These are phyloP conservation scores for Suillus variegatus DNA, from an alignment of 768 basidiomycete species.

Conservation along the genomic window DNA sequence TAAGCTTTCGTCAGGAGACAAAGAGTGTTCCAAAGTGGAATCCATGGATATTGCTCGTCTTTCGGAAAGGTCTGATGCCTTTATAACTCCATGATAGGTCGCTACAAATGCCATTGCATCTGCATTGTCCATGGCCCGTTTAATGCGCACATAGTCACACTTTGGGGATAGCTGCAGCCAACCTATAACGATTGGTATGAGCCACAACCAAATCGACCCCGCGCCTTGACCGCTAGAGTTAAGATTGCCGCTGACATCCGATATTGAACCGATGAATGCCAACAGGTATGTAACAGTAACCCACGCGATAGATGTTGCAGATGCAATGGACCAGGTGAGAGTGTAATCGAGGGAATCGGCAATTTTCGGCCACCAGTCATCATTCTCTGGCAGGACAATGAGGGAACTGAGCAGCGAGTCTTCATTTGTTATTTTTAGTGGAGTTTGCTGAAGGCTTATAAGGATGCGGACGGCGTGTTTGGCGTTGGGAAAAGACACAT, in stretches of 20 bases:
- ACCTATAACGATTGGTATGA: constrained; percentile 40
- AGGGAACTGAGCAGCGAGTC: constrained; percentile 39
- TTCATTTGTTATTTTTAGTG: constrained; percentile 33
- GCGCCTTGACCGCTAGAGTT: constrained; percentile 38
- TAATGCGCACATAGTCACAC: constrained; percentile 35
- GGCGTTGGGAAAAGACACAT: constrained; percentile 26
- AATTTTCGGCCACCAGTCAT: constrained; percentile 42
- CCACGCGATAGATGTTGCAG: constrained; percentile 42
- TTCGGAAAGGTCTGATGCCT: constrained; percentile 6
- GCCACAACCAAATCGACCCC: constrained; percentile 45
- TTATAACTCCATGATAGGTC: constrained; percentile 9
- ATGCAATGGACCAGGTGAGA: constrained; percentile 42
- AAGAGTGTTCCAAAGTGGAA: background rate
- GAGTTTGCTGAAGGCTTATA: constrained; percentile 43
- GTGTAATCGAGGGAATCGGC: constrained; percentile 36
- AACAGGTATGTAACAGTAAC: constrained; percentile 45
- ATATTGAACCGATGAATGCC: constrained; percentile 34
- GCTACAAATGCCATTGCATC: constrained; percentile 29
- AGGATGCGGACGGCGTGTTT: constrained; percentile 33
- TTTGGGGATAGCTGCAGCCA: constrained; percentile 44
- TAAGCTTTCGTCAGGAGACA: constrained; percentile 26
- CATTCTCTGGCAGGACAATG: constrained; percentile 42
- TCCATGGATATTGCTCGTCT: constrained; percentile 7
- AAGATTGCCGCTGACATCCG: constrained; percentile 20
- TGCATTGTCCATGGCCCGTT: constrained; percentile 28